These are phyloP conservation scores for Cercospora sp. DNA, from an alignment of 2,329 filamentous ascomycete genomes.

Conservation along the genomic window DNA sequence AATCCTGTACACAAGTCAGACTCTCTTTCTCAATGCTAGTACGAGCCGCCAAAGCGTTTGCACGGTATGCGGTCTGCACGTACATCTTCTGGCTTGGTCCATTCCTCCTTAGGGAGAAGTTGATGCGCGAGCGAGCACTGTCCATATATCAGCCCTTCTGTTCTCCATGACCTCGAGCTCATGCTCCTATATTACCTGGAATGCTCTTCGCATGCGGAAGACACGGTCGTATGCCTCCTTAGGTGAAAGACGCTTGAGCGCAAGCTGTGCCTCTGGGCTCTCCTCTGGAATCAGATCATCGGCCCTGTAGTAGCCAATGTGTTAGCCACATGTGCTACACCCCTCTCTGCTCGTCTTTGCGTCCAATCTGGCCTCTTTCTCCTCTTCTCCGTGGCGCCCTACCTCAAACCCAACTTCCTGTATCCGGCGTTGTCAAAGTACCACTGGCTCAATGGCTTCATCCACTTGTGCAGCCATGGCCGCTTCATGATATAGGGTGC, in stretches of 20 bases:
- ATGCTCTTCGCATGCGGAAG: slow-evolving; percentile 92
- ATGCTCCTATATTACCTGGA: slow-evolving; percentile 64
- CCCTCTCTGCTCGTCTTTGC: not conserved
- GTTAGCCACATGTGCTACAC: slow-evolving; percentile 16
- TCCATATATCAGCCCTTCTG: slow-evolving; percentile 25
- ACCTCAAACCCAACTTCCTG: slow-evolving; percentile 89
- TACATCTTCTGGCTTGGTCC: slow-evolving; percentile 69
- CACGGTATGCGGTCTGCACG: slow-evolving; percentile 17
- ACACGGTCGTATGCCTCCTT: slow-evolving; percentile 95
- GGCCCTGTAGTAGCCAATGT: slow-evolving; percentile 59
- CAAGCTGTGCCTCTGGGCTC: slow-evolving; percentile 79
- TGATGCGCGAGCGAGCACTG: slow-evolving; percentile 68
- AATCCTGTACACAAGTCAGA: slow-evolving; percentile 54
- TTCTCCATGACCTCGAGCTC: slow-evolving; percentile 8
- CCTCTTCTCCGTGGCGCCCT: slow-evolving; percentile 40
- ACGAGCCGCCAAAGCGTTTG: not conserved
- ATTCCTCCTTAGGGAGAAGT: slow-evolving; percentile 64
- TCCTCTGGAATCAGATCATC: slow-evolving; percentile 96
- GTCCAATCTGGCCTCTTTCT: not conserved
- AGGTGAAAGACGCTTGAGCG: slow-evolving; percentile 83
- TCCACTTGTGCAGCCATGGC: slow-evolving; percentile 77
- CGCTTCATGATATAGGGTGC: slow-evolving; percentile 77
- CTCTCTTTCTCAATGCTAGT: not conserved
- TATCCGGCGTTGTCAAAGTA: slow-evolving; percentile 89
- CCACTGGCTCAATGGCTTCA: slow-evolving; percentile 83